Evolutionary conservation across 1,284 basidiomycete genomes (phyloP).

Genomic region (Ustilago crameri): DNA sequence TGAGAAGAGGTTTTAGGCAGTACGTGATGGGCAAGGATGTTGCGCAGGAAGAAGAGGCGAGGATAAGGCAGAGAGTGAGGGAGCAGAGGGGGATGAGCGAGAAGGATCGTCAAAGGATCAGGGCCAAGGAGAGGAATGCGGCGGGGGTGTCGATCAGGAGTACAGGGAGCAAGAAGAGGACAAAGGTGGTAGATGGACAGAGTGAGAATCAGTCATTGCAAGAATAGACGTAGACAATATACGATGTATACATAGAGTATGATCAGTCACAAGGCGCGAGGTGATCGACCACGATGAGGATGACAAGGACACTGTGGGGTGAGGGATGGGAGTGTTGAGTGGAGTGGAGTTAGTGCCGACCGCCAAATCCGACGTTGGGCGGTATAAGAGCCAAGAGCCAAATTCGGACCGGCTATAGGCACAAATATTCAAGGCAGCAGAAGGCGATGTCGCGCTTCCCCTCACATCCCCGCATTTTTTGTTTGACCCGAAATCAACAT

Average conservation of each 20-base stretch:
- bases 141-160: slow-evolving; percentile 28
- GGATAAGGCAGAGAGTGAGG: slow-evolving; percentile 11
- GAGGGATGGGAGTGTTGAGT: neutral
- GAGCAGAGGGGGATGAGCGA: slow-evolving; percentile 25
- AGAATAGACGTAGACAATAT: too few relatives aligned
- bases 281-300: too few relatives aligned
- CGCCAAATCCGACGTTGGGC: slow-evolving; percentile 28
- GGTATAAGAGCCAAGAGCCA: neutral
- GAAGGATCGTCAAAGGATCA: slow-evolving; percentile 20
- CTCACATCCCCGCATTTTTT: slow-evolving; percentile 28
- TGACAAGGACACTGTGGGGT: too few relatives aligned
- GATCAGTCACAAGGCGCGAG: too few relatives aligned
- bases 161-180: slow-evolving; percentile 28
- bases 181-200: slow-evolving; percentile 5
- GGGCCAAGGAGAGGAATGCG: slow-evolving; percentile 22
- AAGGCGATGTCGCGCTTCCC: neutral
- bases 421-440: slow-evolving; percentile 10
- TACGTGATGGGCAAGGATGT: slow-evolving; percentile 41
- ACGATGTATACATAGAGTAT: too few relatives aligned
- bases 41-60: slow-evolving; percentile 20
- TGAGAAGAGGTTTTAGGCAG: slow-evolving; percentile 30
- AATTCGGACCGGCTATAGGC: slow-evolving; percentile 3
- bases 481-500: neutral
- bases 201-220: too few relatives aligned
- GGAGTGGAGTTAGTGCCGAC: slow-evolving; percentile 4